phyloP scores from a whole-genome alignment of 2,329 filamentous ascomycete species.

The Pseudogymnoascus sp. region DNA sequence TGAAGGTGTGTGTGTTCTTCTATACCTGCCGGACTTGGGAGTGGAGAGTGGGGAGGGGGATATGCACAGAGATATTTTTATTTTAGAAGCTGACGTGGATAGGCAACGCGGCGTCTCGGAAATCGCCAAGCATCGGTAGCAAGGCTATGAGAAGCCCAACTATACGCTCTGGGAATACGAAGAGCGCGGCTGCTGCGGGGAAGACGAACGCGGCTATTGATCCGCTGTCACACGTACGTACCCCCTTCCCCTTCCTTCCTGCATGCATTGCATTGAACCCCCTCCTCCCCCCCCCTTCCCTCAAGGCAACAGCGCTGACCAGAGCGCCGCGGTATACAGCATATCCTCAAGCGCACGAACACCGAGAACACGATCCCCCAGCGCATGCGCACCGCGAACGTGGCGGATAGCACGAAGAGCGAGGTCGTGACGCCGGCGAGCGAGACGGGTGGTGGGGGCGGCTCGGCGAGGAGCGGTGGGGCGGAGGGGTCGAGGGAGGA shows the following conservation, averaged over 20 bases:
- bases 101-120: neutral
- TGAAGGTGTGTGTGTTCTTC: neutral
- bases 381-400: slow-evolving; percentile 40
- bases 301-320: neutral
- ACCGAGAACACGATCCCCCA: slow-evolving; percentile 49
- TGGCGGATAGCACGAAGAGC: slow-evolving; percentile 42
- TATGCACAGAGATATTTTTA: neutral
- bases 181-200: neutral
- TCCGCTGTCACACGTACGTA: slow-evolving; percentile 57
- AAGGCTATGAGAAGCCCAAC: neutral
- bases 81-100: neutral
- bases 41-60: neutral
- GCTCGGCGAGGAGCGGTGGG: slow-evolving; percentile 30
- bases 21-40: neutral
- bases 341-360: slow-evolving; percentile 59
- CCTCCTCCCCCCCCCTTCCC: too few species aligned
- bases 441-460: slow-evolving; percentile 25
- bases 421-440: slow-evolving; percentile 23
- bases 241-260: slow-evolving; percentile 8
- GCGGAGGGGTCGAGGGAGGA: slow-evolving; percentile 23
- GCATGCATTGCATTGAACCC: neutral
- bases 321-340: slow-evolving; percentile 18
- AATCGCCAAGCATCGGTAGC: neutral
- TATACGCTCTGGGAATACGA: neutral
- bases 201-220: slow-evolving; percentile 41